Evolutionary conservation across 2,329 filamentous ascomycete genomes (phyloP).

Genomic region (Diaporthe sp.): DNA sequence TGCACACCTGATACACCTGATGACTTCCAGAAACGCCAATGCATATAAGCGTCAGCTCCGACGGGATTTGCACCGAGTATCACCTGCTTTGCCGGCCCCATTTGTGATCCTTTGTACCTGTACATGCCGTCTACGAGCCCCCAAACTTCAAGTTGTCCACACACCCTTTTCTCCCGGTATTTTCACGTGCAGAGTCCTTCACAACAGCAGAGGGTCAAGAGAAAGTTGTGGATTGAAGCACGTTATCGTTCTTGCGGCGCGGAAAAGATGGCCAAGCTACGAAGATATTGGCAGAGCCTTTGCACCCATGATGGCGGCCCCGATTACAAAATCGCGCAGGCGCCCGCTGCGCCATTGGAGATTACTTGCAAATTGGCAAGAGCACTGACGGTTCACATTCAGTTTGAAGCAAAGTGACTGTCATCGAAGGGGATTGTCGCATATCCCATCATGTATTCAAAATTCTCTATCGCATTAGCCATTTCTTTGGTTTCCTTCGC

Average conservation of each 20-base stretch:
- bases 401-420: slow-evolving; percentile 14
- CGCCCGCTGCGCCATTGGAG: slow-evolving; percentile 3
- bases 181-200: neutral
- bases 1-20: slow-evolving; percentile 20
- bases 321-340: slow-evolving; percentile 9
- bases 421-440: slow-evolving; percentile 1
- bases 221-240: slow-evolving; percentile 6
- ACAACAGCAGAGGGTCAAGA: slow-evolving; percentile 6
- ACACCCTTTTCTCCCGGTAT: neutral
- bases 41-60: slow-evolving; percentile 4
- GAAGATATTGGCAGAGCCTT: slow-evolving; percentile 8
- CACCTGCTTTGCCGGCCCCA: neutral
- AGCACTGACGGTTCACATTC: slow-evolving; percentile 10
- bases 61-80: neutral
- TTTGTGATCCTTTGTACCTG: slow-evolving; percentile 17
- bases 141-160: neutral
- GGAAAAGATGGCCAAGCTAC: slow-evolving; percentile 5
- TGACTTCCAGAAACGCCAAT: slow-evolving; percentile 1
- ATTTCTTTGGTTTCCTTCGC: slow-evolving; percentile 15
- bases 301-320: slow-evolving; percentile 11
- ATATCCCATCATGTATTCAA: slow-evolving; percentile 11
- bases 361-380: slow-evolving; percentile 15
- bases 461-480: neutral
- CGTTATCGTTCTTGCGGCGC: neutral
- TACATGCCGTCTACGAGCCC: slow-evolving; percentile 13